A percentile compares a stretch with the other conserved stretches of the same genome.
Conservation (phyloP, 371 early-diverging fungal genomes). For the Mucor irregularis region DNA sequence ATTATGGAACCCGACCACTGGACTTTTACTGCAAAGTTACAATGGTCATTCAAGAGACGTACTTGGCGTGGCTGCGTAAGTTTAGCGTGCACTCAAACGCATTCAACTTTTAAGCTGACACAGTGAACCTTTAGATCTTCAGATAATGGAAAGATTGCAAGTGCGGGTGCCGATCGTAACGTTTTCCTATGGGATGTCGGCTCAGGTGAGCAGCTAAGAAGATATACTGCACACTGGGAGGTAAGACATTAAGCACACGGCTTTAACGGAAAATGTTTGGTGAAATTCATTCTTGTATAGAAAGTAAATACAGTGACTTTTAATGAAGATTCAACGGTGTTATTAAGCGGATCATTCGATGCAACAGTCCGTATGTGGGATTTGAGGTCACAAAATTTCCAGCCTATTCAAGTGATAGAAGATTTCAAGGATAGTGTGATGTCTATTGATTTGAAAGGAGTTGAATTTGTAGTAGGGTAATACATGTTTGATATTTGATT, state of each 20-base stretch:
- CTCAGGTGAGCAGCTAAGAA: slow-evolving; percentile 68
- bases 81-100: background rate
- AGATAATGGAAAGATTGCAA: slow-evolving; percentile 81
- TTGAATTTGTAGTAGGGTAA: slow-evolving; percentile 79
- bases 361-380: slow-evolving; percentile 92
- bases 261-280: no score
- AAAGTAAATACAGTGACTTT: slow-evolving; percentile 84
- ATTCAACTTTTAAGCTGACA: no score
- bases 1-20: slow-evolving; percentile 79
- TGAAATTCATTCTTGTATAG: slow-evolving; percentile 23
- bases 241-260: slow-evolving; percentile 27
- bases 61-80: slow-evolving; percentile 73
- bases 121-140: slow-evolving; percentile 51
- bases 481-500: no score
- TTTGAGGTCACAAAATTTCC: slow-evolving; percentile 60
- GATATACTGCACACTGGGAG: slow-evolving; percentile 83
- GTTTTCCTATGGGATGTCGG: slow-evolving; percentile 88
- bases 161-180: slow-evolving; percentile 81
- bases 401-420: slow-evolving; percentile 84
- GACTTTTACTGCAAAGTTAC: slow-evolving; percentile 73
- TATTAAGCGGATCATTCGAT: slow-evolving; percentile 90
- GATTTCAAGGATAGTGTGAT: slow-evolving; percentile 90
- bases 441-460: slow-evolving; percentile 67
- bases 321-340: slow-evolving; percentile 75
- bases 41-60: slow-evolving; percentile 90